These are phyloP conservation scores for Aspergillus latus DNA, from an alignment of 2,329 filamentous ascomycete genomes.

Conservation along the genomic window DNA sequence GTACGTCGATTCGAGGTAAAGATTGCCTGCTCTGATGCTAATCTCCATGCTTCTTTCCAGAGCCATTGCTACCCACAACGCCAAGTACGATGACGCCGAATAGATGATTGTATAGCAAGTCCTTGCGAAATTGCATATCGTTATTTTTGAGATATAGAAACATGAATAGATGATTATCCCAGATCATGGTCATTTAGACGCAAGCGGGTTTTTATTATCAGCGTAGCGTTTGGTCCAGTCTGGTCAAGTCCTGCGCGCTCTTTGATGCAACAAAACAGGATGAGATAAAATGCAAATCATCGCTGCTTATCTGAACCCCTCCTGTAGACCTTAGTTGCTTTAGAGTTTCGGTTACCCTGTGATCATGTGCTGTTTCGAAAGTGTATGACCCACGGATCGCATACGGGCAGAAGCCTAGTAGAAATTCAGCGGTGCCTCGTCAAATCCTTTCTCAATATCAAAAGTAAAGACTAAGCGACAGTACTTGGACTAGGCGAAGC, in stretches of 20 bases:
- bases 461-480: background rate
- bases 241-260: constrained; percentile 4
- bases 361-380: constrained; percentile 13
- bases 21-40: constrained; percentile 4
- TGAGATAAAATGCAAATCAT: constrained; percentile 11
- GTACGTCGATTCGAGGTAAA: constrained; percentile 47
- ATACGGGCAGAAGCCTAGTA: background rate
- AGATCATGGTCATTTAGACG: constrained; percentile 16
- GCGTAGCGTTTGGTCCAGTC: constrained; percentile 14
- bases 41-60: constrained; percentile 43
- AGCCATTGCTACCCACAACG: constrained; percentile 72
- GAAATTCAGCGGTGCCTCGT: background rate
- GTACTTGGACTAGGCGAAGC: background rate
- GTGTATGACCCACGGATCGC: background rate
- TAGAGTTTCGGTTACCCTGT: constrained; percentile 5
- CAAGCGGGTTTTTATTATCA: constrained; percentile 16
- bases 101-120: constrained; percentile 26
- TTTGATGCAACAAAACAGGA: constrained; percentile 9
- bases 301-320: constrained; percentile 3
- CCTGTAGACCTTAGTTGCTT: constrained; percentile 4
- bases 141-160: constrained; percentile 26
- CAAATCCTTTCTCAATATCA: background rate
- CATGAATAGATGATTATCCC: constrained; percentile 27
- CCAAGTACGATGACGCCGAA: constrained; percentile 64
- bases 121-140: constrained; percentile 18